Percentiles rank a stretch among this genome's conserved stretches.
phyloP scores from a whole-genome alignment of 2,329 filamentous ascomycete species.

The Neodidymelliopsis sp. region DNA sequence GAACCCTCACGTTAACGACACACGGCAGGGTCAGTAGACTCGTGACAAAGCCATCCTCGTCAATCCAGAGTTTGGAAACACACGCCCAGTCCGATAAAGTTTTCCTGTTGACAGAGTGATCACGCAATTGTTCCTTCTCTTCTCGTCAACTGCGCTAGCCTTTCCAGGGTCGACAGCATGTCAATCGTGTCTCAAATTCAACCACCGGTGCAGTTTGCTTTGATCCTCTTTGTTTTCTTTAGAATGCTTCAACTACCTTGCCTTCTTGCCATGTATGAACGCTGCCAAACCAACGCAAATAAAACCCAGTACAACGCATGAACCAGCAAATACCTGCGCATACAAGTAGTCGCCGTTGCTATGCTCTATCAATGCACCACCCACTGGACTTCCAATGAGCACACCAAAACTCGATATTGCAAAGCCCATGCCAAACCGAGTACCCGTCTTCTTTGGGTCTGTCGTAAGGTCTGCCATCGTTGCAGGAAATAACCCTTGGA shows the following conservation, averaged over 20 bases:
- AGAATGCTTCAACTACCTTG: background rate
- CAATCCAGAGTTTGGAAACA: too few relatives aligned
- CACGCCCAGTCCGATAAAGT: too few relatives aligned
- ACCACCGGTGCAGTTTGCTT: too few relatives aligned
- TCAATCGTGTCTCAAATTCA: background rate
- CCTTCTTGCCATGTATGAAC: constrained; percentile 17
- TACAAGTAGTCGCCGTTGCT: constrained; percentile 50
- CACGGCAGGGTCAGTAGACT: constrained; percentile 29
- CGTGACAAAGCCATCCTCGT: too few relatives aligned
- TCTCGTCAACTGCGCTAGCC: constrained; percentile 3
- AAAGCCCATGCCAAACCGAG: constrained; percentile 55
- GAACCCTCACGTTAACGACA: constrained; percentile 53
- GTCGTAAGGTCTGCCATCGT: constrained; percentile 54
- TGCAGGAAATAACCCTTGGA: constrained; percentile 55
- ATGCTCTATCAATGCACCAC: constrained; percentile 45
- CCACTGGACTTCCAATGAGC: constrained; percentile 39
- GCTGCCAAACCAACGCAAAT: constrained; percentile 19
- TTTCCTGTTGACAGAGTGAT: background rate
- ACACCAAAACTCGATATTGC: constrained; percentile 34
- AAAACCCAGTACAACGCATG: constrained; percentile 23
- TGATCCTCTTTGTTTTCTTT: background rate
- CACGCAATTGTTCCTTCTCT: constrained; percentile 2
- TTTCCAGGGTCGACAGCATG: background rate
- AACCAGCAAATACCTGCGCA: constrained; percentile 54
- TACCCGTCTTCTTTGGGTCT: constrained; percentile 53